A percentile compares a stretch with the other conserved stretches of the same genome.
phyloP scores from a whole-genome alignment of 345 rosid genomes.

The Melastoma malabathricum region DNA sequence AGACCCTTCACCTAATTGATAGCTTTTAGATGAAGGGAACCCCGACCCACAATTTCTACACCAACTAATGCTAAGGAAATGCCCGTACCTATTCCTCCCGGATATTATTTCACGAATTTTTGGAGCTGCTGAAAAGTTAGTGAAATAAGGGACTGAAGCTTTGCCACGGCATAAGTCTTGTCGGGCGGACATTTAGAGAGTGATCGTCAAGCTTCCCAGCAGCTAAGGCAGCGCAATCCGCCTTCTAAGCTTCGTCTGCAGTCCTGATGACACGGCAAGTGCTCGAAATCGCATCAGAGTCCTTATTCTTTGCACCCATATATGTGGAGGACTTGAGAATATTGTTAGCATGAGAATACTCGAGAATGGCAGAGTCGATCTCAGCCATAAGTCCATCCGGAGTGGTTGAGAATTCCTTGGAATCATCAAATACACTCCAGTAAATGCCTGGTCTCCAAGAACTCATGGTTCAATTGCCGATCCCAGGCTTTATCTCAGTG shows the following conservation, averaged over 20 bases:
- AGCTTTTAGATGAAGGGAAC: too few relatives aligned
- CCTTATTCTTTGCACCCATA: slow-evolving; percentile 8
- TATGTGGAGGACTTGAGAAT: slow-evolving; percentile 28
- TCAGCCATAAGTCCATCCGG: slow-evolving; percentile 55
- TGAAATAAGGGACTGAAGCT: slow-evolving; percentile 45
- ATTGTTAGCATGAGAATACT: slow-evolving; percentile 30
- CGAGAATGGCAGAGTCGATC: slow-evolving; percentile 46
- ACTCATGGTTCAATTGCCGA: slow-evolving; percentile 16
- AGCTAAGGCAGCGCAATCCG: slow-evolving; percentile 54
- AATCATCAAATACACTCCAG: slow-evolving; percentile 40
- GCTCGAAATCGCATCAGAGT: slow-evolving; percentile 6
- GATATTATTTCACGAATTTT: slow-evolving; percentile 1
- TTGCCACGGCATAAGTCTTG: slow-evolving; percentile 39
- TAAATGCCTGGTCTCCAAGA: slow-evolving; percentile 18
- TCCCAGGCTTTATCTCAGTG: too few relatives aligned
- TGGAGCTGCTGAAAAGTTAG: slow-evolving; percentile 26
- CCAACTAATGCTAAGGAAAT: too few relatives aligned
- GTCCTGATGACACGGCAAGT: slow-evolving; percentile 24
- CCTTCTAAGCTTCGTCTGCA: slow-evolving; percentile 56
- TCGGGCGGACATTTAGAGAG: slow-evolving; percentile 38
- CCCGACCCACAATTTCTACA: too few relatives aligned
- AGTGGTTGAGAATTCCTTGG: slow-evolving; percentile 31
- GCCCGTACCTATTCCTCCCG: too few relatives aligned
- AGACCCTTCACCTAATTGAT: too few relatives aligned
- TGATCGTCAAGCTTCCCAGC: slow-evolving; percentile 56